Evolutionary conservation across 2,329 filamentous ascomycete species (phyloP).

Genomic region (Fusarium sp.): DNA sequence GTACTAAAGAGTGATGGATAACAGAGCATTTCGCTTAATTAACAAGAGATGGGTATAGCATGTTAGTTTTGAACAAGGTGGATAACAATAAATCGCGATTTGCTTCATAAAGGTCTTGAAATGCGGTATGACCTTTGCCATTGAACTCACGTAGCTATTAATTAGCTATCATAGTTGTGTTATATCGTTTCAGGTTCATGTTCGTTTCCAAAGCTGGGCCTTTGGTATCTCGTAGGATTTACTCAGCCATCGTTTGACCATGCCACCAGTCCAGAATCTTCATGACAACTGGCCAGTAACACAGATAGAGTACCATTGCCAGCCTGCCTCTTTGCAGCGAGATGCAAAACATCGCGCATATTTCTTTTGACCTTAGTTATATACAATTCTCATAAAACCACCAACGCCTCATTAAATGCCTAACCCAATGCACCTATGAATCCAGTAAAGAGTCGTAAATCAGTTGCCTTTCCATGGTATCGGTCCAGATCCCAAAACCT

Average conservation of each 20-base stretch:
- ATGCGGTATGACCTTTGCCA: background rate
- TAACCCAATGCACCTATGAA: slow-evolving; percentile 36
- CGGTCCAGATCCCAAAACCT: slow-evolving; percentile 30
- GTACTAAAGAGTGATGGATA: slow-evolving; percentile 10
- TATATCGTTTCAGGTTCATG: background rate
- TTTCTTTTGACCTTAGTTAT: slow-evolving; percentile 2
- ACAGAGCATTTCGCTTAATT: background rate
- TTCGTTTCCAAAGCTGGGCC: background rate
- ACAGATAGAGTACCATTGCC: background rate
- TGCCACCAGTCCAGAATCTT: background rate
- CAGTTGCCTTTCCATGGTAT: slow-evolving; percentile 29
- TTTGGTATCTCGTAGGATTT: background rate
- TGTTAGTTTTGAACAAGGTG: background rate
- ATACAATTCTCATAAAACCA: slow-evolving; percentile 26
- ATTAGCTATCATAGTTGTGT: background rate
- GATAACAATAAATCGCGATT: background rate
- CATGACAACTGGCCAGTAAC: background rate
- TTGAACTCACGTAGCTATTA: too few species aligned
- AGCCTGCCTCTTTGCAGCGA: background rate
- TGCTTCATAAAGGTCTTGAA: background rate
- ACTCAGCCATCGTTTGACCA: background rate
- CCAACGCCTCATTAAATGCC: slow-evolving; percentile 40
- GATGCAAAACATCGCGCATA: background rate
- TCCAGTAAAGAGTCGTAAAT: slow-evolving; percentile 28
- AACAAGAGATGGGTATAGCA: background rate